Conservation (phyloP, 768 basidiomycete species). For the Tricholoma saponaceum region DNA sequence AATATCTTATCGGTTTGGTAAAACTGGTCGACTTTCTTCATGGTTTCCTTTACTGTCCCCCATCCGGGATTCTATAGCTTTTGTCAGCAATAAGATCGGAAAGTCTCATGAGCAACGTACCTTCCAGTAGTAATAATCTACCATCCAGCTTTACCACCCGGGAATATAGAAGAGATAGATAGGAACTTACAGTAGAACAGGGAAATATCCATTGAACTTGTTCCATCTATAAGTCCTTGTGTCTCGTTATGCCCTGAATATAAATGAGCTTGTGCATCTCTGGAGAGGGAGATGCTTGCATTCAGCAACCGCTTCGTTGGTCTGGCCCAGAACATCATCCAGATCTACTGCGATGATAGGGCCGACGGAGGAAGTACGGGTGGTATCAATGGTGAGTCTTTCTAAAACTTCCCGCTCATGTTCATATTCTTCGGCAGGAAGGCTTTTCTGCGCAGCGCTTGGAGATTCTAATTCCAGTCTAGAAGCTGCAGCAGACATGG, state of each 20-base stretch:
- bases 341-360: conserved; percentile 60
- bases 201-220: conserved; percentile 48
- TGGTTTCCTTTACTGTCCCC: conserved; percentile 57
- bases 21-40: conserved; percentile 54
- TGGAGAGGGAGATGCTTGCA: conserved; percentile 37
- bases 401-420: conserved; percentile 24
- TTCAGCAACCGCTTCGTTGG: conserved; percentile 52
- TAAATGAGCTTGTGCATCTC: background rate
- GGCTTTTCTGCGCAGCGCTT: background rate
- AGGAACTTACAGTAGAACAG: conserved; percentile 54
- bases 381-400: conserved; percentile 11
- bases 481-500: conserved; percentile 29
- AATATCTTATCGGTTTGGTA: conserved; percentile 49
- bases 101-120: conserved; percentile 22
- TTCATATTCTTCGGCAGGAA: conserved; percentile 10
- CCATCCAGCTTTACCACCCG: background rate
- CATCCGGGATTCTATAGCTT: conserved; percentile 48
- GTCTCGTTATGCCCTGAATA: conserved; percentile 60
- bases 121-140: conserved; percentile 79
- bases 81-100: background rate
- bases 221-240: conserved; percentile 29
- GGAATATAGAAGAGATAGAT: background rate
- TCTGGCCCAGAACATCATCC: conserved; percentile 64
- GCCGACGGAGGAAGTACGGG: conserved; percentile 19
- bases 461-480: conserved; percentile 15